Evolutionary conservation across 257 asterid genomes (phyloP).

Genomic region (Paulownia fortunei): DNA sequence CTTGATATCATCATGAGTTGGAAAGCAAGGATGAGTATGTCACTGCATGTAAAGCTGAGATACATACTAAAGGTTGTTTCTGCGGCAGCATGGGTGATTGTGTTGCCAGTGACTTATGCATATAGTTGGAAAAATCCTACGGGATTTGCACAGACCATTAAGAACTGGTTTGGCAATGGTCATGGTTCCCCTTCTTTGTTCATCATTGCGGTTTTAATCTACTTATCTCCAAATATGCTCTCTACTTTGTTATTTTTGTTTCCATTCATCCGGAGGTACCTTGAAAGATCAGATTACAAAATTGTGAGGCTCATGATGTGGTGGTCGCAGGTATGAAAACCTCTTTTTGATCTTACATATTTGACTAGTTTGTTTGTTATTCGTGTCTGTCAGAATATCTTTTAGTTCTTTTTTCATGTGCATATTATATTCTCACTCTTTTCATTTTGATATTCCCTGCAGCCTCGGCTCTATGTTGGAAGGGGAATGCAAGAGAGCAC

Average conservation of each 20-base stretch:
- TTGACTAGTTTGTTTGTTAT: constrained; percentile 29
- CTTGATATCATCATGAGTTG: constrained; percentile 82
- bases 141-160: constrained; percentile 77
- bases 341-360: constrained; percentile 19
- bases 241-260: constrained; percentile 78
- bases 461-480: constrained; percentile 98
- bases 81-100: constrained; percentile 87
- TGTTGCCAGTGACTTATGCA: constrained; percentile 93
- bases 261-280: constrained; percentile 84
- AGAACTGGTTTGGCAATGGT: constrained; percentile 82
- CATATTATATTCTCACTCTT: constrained; percentile 14
- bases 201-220: constrained; percentile 76
- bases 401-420: constrained; percentile 6
- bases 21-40: constrained; percentile 88
- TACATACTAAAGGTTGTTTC: constrained; percentile 74
- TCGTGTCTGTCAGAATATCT: constrained; percentile 1
- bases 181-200: constrained; percentile 81
- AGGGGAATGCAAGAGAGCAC: constrained; percentile 99
- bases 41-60: constrained; percentile 87
- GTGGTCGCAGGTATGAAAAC: constrained; percentile 93
- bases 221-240: constrained; percentile 92
- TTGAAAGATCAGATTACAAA: constrained; percentile 88
- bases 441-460: constrained; percentile 39
- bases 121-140: constrained; percentile 82
- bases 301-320: constrained; percentile 94